These are phyloP conservation scores for Podila horticola DNA, from an alignment of 192 early-diverging fungal genomes.

Conservation along the genomic window DNA sequence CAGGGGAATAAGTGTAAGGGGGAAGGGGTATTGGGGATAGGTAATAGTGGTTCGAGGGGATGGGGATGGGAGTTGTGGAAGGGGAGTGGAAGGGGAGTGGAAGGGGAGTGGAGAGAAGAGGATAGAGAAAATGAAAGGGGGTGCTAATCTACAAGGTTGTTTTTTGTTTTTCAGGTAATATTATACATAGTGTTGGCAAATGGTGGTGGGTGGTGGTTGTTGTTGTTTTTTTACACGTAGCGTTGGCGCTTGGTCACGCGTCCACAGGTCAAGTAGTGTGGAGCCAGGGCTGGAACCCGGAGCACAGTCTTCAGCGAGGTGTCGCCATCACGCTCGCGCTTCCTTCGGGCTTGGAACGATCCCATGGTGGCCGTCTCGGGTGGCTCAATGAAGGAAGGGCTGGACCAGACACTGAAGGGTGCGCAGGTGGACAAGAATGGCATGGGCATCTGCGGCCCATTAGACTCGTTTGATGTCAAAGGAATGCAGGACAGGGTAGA, in stretches of 20 bases:
- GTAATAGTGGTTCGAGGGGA: background rate
- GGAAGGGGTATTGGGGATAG: background rate
- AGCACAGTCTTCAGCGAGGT: background rate
- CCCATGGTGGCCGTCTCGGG: no score
- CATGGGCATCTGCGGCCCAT: background rate
- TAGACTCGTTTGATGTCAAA: background rate
- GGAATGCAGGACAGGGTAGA: background rate
- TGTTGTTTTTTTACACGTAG: background rate
- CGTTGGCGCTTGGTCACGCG: slow-evolving; percentile 38
- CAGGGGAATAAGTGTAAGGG: background rate
- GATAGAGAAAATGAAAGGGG: slow-evolving; percentile 21
- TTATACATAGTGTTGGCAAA: background rate
- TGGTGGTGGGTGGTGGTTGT: no score
- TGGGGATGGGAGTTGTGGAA: background rate
- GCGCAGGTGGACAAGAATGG: background rate
- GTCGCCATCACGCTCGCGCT: slow-evolving; percentile 9
- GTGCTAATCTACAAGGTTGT: background rate
- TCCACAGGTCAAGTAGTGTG: slow-evolving; percentile 10
- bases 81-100: background rate
- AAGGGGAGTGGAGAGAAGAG: background rate
- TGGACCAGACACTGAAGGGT: background rate
- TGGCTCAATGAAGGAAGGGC: background rate
- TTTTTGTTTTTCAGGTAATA: background rate
- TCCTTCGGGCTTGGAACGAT: background rate
- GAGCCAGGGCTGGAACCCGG: background rate